Conservation (phyloP, 192 early-diverging fungal genomes). For the Backusella sp. region DNA sequence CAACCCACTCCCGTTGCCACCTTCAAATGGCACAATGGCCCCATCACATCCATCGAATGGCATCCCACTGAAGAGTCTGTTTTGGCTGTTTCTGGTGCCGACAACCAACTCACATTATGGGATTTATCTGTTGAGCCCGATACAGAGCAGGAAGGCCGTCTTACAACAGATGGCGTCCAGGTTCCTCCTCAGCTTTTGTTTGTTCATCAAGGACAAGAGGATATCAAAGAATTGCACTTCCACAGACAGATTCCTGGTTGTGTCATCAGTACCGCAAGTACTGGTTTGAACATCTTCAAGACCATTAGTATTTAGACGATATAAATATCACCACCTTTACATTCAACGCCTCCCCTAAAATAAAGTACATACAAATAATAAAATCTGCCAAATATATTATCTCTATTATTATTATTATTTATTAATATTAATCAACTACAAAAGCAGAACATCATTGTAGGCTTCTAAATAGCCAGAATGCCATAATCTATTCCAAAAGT, state of each 20-base stretch:
- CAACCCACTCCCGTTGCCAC: constrained; percentile 77
- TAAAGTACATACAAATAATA: not conserved
- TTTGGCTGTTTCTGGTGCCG: constrained; percentile 86
- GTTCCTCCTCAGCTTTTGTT: constrained; percentile 96
- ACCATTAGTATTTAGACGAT: constrained; percentile 72
- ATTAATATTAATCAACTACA: not conserved
- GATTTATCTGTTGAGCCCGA: constrained; percentile 97
- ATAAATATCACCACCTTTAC: not conserved
- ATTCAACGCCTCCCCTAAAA: not conserved
- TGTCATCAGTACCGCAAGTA: constrained; percentile 77
- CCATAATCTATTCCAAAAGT: constrained; percentile 11
- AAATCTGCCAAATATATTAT: constrained; percentile 11
- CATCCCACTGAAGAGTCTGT: constrained; percentile 90
- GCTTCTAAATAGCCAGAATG: not conserved
- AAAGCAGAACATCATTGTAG: not conserved
- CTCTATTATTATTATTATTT: not conserved
- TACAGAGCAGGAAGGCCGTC: constrained; percentile 71
- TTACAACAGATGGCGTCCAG: constrained; percentile 66
- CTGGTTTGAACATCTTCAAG: constrained; percentile 97
- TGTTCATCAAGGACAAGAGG: constrained; percentile 89
- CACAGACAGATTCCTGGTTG: constrained; percentile 93
- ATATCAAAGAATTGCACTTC: constrained; percentile 98
- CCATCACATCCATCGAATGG: constrained; percentile 98
- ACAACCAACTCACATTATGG: constrained; percentile 97
- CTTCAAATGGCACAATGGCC: constrained; percentile 91